phyloP scores from a whole-genome alignment of 768 basidiomycete species.

The Hysterangium stoloniferum region DNA sequence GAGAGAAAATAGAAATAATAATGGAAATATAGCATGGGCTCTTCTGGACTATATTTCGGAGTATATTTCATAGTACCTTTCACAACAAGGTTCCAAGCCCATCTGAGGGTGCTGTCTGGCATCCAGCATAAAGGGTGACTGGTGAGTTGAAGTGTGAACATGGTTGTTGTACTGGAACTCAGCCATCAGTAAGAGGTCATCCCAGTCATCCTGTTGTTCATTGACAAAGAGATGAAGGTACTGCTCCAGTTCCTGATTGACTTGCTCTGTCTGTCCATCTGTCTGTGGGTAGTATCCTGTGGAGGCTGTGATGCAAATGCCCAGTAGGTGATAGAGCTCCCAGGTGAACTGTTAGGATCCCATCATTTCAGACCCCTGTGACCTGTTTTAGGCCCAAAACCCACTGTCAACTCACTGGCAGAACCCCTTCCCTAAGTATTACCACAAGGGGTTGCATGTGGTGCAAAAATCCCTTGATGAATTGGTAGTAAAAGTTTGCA shows the following conservation, averaged over 20 bases:
- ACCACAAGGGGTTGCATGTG: too few relatives aligned
- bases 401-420: too few relatives aligned
- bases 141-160: constrained; percentile 17
- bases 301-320: constrained; percentile 17
- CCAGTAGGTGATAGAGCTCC: constrained; percentile 16
- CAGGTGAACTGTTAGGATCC: too few relatives aligned
- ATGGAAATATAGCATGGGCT: too few relatives aligned
- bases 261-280: constrained; percentile 27
- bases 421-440: too few relatives aligned
- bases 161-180: constrained; percentile 29
- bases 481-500: too few relatives aligned
- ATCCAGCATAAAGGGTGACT: constrained; percentile 23
- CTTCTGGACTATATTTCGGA: too few relatives aligned
- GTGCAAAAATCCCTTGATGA: too few relatives aligned
- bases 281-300: constrained; percentile 35
- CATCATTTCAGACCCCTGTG: too few relatives aligned
- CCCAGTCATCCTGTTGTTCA: constrained; percentile 23
- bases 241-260: constrained; percentile 26
- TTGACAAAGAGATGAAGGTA: constrained; percentile 22
- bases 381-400: too few relatives aligned
- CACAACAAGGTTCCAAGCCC: constrained; percentile 13
- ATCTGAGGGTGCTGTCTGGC: constrained; percentile 16
- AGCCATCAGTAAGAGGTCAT: constrained; percentile 20
- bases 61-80: too few relatives aligned
- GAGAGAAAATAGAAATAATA: too few relatives aligned